Evolutionary conservation across 2,329 filamentous ascomycete genomes (phyloP).

Genomic region (Beauveria sp.): DNA sequence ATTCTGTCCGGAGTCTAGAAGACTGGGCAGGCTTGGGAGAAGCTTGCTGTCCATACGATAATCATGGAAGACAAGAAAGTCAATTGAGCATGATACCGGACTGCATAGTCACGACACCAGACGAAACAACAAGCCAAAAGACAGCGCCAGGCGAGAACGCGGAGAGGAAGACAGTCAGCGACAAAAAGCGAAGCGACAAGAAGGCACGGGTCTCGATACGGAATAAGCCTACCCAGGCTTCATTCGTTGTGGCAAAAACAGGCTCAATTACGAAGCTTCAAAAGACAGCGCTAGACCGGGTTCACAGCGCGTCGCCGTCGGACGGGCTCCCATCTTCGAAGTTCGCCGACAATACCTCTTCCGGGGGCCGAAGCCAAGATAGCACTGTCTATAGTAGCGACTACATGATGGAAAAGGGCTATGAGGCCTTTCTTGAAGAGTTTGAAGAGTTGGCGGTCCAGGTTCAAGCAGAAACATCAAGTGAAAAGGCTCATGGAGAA

Average conservation of each 20-base stretch:
- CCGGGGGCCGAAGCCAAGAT: constrained; percentile 17
- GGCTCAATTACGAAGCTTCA: background rate
- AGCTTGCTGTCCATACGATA: background rate
- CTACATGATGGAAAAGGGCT: constrained; percentile 1
- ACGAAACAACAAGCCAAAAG: no score
- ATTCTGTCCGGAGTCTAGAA: background rate
- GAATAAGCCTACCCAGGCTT: background rate
- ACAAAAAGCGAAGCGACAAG: background rate
- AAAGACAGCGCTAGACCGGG: background rate
- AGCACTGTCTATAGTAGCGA: constrained; percentile 15
- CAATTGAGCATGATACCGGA: no score
- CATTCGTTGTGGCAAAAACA: background rate
- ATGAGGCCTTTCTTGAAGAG: background rate
- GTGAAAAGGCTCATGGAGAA: no score
- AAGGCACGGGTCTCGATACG: background rate
- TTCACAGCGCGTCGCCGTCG: background rate
- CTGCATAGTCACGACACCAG: background rate
- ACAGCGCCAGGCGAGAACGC: no score
- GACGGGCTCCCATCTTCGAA: background rate
- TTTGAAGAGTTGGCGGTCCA: constrained; percentile 12
- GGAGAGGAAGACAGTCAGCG: no score
- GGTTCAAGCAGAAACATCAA: constrained; percentile 44
- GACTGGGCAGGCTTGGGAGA: background rate
- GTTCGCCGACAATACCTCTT: constrained; percentile 10
- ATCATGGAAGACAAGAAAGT: background rate